Conservation (phyloP, 768 basidiomycete genomes). For the Tricholoma sp. region DNA sequence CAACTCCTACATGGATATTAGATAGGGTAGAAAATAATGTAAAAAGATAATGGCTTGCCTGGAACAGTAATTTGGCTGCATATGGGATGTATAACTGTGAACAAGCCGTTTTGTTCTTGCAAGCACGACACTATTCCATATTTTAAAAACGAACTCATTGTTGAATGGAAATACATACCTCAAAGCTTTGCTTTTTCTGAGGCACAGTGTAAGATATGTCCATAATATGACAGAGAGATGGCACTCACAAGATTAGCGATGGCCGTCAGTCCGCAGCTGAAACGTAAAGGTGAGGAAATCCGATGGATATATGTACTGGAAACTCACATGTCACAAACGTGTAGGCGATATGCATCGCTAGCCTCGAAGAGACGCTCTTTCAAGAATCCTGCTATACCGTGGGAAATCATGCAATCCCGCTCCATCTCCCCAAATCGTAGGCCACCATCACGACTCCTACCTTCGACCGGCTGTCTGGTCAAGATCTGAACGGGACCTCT, state of each 20-base stretch:
- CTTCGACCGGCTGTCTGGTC: conserved; percentile 96
- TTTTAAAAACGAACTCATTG: neutral
- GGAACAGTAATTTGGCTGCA: conserved; percentile 94
- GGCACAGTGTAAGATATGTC: conserved; percentile 2
- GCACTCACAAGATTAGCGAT: conserved; percentile 89
- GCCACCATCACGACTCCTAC: conserved; percentile 97
- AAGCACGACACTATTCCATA: conserved; percentile 71
- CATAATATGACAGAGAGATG: neutral
- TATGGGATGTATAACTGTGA: conserved; percentile 93
- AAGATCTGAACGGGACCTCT: conserved; percentile 97
- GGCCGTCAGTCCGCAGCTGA: conserved; percentile 89
- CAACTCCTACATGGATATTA: conserved; percentile 54
- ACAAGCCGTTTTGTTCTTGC: conserved; percentile 94
- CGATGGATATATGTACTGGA: neutral
- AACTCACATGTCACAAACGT: conserved; percentile 93
- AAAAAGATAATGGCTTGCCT: conserved; percentile 42
- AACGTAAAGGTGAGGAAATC: conserved; percentile 10
- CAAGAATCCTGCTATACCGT: conserved; percentile 96
- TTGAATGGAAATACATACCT: conserved; percentile 36
- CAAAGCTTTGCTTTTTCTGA: conserved; percentile 97
- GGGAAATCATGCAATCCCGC: conserved; percentile 99
- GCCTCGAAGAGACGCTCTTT: conserved; percentile 96
- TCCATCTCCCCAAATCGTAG: conserved; percentile 99
- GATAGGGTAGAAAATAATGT: neutral
- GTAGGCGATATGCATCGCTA: conserved; percentile 88